A percentile compares a stretch with the other conserved stretches of the same genome.
Conservation (phyloP, 345 rosid genomes). For the Psidium guajava region DNA sequence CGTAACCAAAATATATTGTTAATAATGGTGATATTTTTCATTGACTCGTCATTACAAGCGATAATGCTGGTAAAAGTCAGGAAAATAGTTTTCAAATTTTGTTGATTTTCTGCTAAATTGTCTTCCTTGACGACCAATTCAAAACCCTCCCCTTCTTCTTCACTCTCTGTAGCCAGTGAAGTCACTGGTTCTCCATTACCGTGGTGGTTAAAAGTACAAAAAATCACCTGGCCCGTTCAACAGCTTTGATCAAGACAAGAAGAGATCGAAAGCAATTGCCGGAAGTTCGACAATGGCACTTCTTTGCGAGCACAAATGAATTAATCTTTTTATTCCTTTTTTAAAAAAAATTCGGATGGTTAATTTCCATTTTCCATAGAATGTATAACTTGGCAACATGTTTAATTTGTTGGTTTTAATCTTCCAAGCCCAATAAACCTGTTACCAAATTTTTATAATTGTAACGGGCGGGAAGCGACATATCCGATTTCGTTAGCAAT, state of each 20-base stretch:
- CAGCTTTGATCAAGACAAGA: neutral
- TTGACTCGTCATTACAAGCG: no score
- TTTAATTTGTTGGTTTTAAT: neutral
- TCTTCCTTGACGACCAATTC: neutral
- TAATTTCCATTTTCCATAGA: neutral
- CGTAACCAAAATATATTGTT: no score
- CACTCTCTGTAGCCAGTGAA: neutral
- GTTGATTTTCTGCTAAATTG: no score
- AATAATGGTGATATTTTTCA: no score
- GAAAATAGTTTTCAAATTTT: no score
- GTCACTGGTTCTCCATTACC: neutral
- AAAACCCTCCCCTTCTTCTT: neutral
- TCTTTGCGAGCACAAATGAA: no score
- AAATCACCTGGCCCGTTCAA: neutral
- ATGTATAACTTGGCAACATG: neutral
- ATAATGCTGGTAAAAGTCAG: no score
- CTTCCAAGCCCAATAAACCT: neutral
- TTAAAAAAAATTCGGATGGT: neutral
- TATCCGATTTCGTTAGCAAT: neutral
- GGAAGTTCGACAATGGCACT: neutral
- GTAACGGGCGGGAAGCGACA: neutral
- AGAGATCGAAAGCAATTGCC: neutral
- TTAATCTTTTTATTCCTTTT: no score
- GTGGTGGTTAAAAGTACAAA: neutral
- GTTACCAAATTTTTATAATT: neutral